These are phyloP conservation scores for Colletotrichum tamarilloi DNA, from an alignment of 2,329 filamentous ascomycete species.

Conservation along the genomic window DNA sequence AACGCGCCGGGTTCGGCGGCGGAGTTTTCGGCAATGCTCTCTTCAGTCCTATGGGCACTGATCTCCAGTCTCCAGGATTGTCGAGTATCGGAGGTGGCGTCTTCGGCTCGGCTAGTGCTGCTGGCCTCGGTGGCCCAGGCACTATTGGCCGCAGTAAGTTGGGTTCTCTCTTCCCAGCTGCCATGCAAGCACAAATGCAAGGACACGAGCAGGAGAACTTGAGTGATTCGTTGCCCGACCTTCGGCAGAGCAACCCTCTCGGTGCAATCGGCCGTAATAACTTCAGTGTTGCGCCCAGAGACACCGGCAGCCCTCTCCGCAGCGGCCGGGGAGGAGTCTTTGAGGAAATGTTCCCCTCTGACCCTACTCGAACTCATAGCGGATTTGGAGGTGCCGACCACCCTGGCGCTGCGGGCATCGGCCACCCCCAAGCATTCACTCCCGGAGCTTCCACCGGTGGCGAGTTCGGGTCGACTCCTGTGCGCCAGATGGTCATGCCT, in stretches of 20 bases:
- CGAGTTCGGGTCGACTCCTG: conserved; percentile 62
- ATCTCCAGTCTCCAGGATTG: conserved; percentile 80
- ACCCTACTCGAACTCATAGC: conserved; percentile 44
- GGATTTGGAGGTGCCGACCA: conserved; percentile 40
- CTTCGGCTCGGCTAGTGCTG: conserved; percentile 72
- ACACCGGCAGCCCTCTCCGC: conserved; percentile 70
- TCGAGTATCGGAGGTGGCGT: conserved; percentile 71
- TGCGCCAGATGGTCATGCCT: conserved; percentile 97
- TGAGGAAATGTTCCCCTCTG: conserved; percentile 63
- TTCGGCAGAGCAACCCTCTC: conserved; percentile 71
- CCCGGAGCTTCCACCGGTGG: conserved; percentile 40
- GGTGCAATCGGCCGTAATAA: conserved; percentile 74
- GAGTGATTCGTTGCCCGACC: conserved; percentile 67
- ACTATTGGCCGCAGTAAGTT: conserved; percentile 85
- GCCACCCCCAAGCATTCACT: conserved; percentile 38
- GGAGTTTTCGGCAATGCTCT: conserved; percentile 81
- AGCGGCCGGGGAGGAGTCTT: conserved; percentile 62
- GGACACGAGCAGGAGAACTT: conserved; percentile 72
- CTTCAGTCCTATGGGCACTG: conserved; percentile 77
- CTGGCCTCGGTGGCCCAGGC: conserved; percentile 66
- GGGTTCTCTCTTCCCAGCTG: conserved; percentile 85
- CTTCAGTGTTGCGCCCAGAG: conserved; percentile 64
- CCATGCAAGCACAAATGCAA: conserved; percentile 94
- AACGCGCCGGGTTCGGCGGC: conserved; percentile 64
- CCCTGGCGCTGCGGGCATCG: conserved; percentile 28